These are phyloP conservation scores for Rhodomyrtus tomentosa DNA, from an alignment of 345 rosid species.

Conservation along the genomic window DNA sequence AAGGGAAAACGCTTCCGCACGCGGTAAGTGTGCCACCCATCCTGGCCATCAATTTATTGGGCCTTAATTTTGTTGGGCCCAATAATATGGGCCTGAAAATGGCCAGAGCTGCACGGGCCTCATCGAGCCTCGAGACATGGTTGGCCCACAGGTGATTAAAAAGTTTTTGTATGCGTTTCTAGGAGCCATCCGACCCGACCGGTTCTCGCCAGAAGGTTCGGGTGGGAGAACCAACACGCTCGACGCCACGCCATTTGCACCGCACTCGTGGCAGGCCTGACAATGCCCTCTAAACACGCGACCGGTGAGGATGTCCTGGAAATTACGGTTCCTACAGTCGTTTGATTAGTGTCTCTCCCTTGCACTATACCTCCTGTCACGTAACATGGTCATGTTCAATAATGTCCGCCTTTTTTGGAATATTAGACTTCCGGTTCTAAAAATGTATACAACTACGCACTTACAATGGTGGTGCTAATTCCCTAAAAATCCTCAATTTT, in stretches of 20 bases:
- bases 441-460: no score
- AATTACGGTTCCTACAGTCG: rapidly evolving
- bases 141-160: background rate
- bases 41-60: background rate
- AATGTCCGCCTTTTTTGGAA: no score
- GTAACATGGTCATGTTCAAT: no score
- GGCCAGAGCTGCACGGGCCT: background rate
- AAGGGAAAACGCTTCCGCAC: background rate
- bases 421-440: no score
- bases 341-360: no score
- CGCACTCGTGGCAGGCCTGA: rapidly evolving
- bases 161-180: background rate
- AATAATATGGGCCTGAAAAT: background rate
- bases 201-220: background rate
- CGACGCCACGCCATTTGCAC: rapidly evolving
- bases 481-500: no score
- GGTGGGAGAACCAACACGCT: background rate
- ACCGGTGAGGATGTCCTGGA: background rate
- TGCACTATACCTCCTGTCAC: no score
- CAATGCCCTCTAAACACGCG: rapidly evolving
- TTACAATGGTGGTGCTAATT: no score
- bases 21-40: background rate
- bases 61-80: background rate
- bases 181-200: background rate
- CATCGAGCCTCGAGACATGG: background rate